Base-by-base conservation (phyloP, 352 stramenopile species). In the Phytophthora palmivora region DNA sequence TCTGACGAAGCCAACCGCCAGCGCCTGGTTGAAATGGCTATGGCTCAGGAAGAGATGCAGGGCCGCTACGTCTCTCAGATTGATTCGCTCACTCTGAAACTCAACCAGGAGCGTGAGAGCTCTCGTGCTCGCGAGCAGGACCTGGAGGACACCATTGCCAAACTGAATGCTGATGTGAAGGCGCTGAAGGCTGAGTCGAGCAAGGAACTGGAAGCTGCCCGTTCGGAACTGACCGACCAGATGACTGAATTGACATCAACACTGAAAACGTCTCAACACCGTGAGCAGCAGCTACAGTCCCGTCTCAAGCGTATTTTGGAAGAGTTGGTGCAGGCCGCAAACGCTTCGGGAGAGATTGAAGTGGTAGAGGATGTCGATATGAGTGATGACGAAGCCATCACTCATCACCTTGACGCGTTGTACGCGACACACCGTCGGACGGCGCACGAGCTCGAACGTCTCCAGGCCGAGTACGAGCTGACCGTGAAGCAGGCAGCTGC, bases 381-480 rank as follows among this genome's bases (percentile, higher is more conserved):
- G 52, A 72, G 59, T 21, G 56, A 76, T 16, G 68, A 78, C 14
- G 54, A 71, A 18, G 69, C 61, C 28, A 66, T 81, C 14, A 69
- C 63, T 39, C 62, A 67, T 30, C 70, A 75, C 45, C 52, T 84
- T 3, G 47, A 70, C 15, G 55, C 76, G 26, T 53, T 89, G 22
- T 66, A 74, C 22, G 64, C 67, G 24, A 75, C 67, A 8, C 76
- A 84, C 30, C 63, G 61, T 19, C 50, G 68, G 15, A 75, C 65
- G 2, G 47, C 70, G 4, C 49, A 67, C 19, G 71, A 86, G 42
- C 49, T 89, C 18, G 78, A 87, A 24, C 63, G 63, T 9, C 72
- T 87, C 14, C 75, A 84, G 45, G 59, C 48, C 7, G 73, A 84
- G 51, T 78, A 82, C 37, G 78, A 87, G 22, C 42, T 70, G n/a